Base-by-base conservation (phyloP, 129 eudicot species). In the Smallanthus sonchifolius region DNA sequence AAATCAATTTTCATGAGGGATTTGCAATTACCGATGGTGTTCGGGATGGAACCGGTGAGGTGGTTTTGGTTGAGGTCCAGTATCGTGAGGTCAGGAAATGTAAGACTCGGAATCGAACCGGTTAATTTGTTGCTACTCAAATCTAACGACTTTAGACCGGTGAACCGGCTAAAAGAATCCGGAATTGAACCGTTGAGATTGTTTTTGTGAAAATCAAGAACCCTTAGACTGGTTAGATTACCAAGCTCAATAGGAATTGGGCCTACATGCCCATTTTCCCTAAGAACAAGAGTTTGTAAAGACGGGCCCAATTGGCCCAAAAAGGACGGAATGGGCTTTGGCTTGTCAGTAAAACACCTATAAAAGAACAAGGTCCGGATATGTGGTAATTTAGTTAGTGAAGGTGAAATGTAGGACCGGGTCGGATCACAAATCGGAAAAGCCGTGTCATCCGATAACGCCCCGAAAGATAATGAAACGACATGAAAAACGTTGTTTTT, bases 251-350 rank as follows among this genome's bases (percentile, higher is more conserved):
- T 57, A 7, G 99, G 99, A 45, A 95, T 95, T 14, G 94, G 86
- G 24, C 99, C 99, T n/a, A 88, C 77, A 69, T 85, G 93, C 28
- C 92, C 95, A 45, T 91, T 95, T 75, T 95, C 99, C 74, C 99
- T 82, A 5, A 95, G 83, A 47, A 95, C 97, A 24, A 95, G 81
- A 15, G 92, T 88, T n/a, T 89, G 96, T 44, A 95, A 71, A 10
- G 83, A 75, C 7, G 93, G 72, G 49, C 99, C 99, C 81, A 95
- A 54, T 10, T 7, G 87, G 65, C 94, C 97, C 85, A 95, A 78
- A 75, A 95, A 91, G 0, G 89, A 43, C 2, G 99, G 99, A 47
- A 95, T 88, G 30, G 96, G 97, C 38, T 84, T 92, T 28, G 96
- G 98, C 55, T 83, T 88, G 35, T 85, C 65, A 3, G 35, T 84